phyloP scores from a whole-genome alignment of 768 basidiomycete genomes.

The Mycena leptocephala region DNA sequence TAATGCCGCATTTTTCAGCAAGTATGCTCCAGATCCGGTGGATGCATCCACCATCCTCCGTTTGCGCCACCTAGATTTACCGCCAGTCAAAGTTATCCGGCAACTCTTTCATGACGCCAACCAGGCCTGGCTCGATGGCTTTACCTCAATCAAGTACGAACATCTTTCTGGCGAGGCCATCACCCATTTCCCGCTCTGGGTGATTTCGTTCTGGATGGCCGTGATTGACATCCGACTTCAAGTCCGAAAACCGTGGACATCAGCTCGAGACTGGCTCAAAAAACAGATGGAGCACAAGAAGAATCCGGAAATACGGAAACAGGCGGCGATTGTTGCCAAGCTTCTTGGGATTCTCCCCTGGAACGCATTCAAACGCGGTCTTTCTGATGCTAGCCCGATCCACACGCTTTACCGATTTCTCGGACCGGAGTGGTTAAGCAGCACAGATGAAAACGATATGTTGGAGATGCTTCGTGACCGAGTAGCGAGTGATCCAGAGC shows the following conservation, averaged over 20 bases:
- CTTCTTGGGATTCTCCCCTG: constrained; percentile 5
- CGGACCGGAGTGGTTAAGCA: background rate
- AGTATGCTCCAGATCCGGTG: background rate
- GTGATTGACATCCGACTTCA: background rate
- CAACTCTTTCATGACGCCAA: background rate
- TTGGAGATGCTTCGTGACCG: background rate
- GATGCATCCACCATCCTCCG: background rate
- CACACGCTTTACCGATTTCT: background rate
- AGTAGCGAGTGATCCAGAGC: background rate
- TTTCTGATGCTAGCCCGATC: background rate
- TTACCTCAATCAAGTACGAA: background rate
- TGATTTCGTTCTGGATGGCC: constrained; percentile 4
- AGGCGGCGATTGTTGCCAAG: background rate
- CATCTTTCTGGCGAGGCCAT: background rate
- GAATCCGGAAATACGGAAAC: background rate
- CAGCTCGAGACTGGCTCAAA: background rate
- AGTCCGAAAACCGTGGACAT: background rate
- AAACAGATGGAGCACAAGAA: background rate
- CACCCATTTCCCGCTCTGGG: too few species aligned
- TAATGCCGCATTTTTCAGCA: background rate
- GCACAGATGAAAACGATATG: background rate
- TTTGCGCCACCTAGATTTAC: background rate
- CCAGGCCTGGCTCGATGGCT: constrained; percentile 6
- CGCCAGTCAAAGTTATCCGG: background rate
- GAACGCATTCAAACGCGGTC: constrained; percentile 4